Conservation (phyloP, 1,284 basidiomycete species). For the Moesziomyces sp. region DNA sequence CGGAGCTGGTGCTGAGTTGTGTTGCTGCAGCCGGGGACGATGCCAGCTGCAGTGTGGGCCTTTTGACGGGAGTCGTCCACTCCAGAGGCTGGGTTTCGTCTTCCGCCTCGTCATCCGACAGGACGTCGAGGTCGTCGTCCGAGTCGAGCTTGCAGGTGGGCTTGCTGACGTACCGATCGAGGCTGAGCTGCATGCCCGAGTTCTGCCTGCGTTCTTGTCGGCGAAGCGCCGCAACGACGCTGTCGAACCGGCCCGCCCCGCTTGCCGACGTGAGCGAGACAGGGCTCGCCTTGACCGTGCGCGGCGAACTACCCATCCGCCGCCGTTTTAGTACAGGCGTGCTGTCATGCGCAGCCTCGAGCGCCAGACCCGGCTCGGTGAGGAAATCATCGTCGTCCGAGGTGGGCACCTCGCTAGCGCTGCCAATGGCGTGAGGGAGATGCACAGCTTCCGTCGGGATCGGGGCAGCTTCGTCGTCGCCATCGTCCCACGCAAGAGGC, state of each 20-base stretch:
- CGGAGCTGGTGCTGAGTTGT: constrained; percentile 1
- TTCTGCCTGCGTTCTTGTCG: constrained; percentile 26
- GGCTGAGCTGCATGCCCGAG: constrained; percentile 23
- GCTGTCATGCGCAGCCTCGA: not conserved
- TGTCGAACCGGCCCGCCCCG: constrained; percentile 11
- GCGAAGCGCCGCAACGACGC: constrained; percentile 23
- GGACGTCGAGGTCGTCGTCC: constrained; percentile 17
- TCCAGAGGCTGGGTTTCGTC: not conserved
- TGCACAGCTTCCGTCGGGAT: not conserved
- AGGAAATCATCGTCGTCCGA: constrained; percentile 39
- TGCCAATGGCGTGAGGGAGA: too few relatives aligned
- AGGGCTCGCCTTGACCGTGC: constrained; percentile 9
- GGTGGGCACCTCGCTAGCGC: constrained; percentile 11
- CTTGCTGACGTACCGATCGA: constrained; percentile 7
- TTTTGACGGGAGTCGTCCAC: not conserved
- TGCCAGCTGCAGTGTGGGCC: not conserved
- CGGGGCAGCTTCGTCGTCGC: not conserved
- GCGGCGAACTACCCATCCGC: not conserved
- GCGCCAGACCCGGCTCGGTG: constrained; percentile 3
- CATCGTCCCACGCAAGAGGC: constrained; percentile 20
- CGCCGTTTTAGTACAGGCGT: not conserved
- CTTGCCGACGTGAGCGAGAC: constrained; percentile 11
- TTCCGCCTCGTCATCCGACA: constrained; percentile 26
- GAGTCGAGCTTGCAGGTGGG: not conserved
- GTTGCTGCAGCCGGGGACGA: not conserved